These are phyloP conservation scores for Colletotrichum sp. DNA, from an alignment of 2,329 filamentous ascomycete genomes.

Conservation along the genomic window DNA sequence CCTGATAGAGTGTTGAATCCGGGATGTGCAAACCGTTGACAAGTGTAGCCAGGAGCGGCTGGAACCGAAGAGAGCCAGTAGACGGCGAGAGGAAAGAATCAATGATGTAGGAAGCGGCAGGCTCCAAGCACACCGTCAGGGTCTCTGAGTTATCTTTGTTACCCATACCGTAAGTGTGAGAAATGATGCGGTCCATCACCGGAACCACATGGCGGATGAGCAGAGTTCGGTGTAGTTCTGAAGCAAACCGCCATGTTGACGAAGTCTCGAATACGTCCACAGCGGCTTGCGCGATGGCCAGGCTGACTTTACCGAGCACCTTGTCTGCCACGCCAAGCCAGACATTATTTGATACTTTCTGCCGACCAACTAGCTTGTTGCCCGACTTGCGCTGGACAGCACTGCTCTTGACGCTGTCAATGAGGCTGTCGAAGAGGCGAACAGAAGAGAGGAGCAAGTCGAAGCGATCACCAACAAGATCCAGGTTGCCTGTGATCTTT, in stretches of 20 bases:
- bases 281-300: slow-evolving; percentile 75
- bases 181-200: slow-evolving; percentile 74
- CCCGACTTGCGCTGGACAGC: slow-evolving; percentile 69
- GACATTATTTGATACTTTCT: slow-evolving; percentile 53
- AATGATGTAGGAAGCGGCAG: slow-evolving; percentile 77
- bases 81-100: slow-evolving; percentile 77
- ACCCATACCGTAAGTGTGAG: slow-evolving; percentile 77
- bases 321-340: slow-evolving; percentile 81
- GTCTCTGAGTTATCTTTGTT: slow-evolving; percentile 52
- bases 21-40: slow-evolving; percentile 64
- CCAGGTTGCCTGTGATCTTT: slow-evolving; percentile 80
- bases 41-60: slow-evolving; percentile 76
- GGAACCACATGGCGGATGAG: slow-evolving; percentile 72
- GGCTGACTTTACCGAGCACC: slow-evolving; percentile 72
- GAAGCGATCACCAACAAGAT: slow-evolving; percentile 78
- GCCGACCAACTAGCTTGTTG: slow-evolving; percentile 51
- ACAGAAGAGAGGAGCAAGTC: slow-evolving; percentile 78
- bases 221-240: slow-evolving; percentile 69
- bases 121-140: slow-evolving; percentile 67
- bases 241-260: slow-evolving; percentile 82
- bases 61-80: slow-evolving; percentile 73
- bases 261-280: slow-evolving; percentile 88
- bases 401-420: slow-evolving; percentile 76
- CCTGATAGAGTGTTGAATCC: slow-evolving; percentile 66
- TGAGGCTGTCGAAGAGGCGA: slow-evolving; percentile 73